These are phyloP conservation scores for Pelargonium myrrhifolium DNA, from an alignment of 441 rosid genomes.

Conservation along the genomic window DNA sequence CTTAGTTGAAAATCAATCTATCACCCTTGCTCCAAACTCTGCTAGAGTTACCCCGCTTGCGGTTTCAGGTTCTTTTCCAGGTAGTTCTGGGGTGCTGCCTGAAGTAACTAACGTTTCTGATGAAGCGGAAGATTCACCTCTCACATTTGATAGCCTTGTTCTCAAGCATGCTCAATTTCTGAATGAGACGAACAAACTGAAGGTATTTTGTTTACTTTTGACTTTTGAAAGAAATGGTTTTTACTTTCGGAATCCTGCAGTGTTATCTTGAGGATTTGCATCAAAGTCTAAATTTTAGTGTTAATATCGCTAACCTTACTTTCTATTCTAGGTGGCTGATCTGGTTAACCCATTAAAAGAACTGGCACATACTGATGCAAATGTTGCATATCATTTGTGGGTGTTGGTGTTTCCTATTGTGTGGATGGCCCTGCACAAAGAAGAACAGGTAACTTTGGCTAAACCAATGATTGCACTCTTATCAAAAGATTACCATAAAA, in stretches of 20 bases:
- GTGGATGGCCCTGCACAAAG: constrained; percentile 85
- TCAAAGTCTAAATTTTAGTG: not conserved
- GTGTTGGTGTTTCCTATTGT: constrained; percentile 96
- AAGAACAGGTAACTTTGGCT: constrained; percentile 75
- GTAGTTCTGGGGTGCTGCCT: constrained; percentile 49
- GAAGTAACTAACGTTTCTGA: constrained; percentile 50
- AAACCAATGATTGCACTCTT: constrained; percentile 83
- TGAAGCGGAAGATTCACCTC: constrained; percentile 59
- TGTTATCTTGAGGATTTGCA: constrained; percentile 4
- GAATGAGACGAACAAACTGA: constrained; percentile 74
- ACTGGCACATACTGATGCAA: constrained; percentile 83
- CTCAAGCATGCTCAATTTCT: constrained; percentile 82
- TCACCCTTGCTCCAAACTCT: constrained; percentile 91
- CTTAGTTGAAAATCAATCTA: constrained; percentile 76
- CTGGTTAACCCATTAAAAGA: constrained; percentile 84
- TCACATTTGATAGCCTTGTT: constrained; percentile 69
- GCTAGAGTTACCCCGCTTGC: constrained; percentile 74
- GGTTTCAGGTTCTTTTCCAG: constrained; percentile 45
- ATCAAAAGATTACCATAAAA: constrained; percentile 91
- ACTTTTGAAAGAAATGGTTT: constrained; percentile 1
- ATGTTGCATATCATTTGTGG: constrained; percentile 98
- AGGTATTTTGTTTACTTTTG: constrained; percentile 38
- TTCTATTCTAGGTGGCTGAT: constrained; percentile 68
- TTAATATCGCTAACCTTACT: constrained; percentile 15
- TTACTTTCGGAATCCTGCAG: not conserved